Evolutionary conservation across 75 land plant genomes (phyloP), one percentile per base, ranked within the genome.

Genomic region (Pseudotsuga menziesii): DNA sequence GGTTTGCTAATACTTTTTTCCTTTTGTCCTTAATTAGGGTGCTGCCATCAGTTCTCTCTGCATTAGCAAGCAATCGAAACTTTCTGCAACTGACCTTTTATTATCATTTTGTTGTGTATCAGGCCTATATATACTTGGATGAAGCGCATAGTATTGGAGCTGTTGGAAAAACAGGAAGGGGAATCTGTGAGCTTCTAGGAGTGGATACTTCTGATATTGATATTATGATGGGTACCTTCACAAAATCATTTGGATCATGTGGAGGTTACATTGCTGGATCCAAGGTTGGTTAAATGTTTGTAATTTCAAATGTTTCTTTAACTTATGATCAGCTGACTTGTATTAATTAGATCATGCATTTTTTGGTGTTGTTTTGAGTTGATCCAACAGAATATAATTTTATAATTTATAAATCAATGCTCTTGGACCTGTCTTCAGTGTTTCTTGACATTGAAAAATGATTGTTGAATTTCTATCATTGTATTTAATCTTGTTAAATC

Each of bases 71-170:
- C 35, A 36, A 15, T 16, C 44, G 20, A 23, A 41, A 4, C 39
- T 72, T 22, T 32, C 44, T 23, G 5, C 20, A 41, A 39, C 17
- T 22, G 2, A 1, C 5, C 16, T 71, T 52, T 69, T 29, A 3
- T 41, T 80, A 57, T 76, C 5, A 72, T 32, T 78, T 67, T 78
- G 25, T 39, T 77, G 71, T 58, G 39, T 61, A 64, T 48, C 64
- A 93, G 99, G 91, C 90, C 72, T 96, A 89, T 73, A 72, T 86
- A 25, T 96, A 96, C 60, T 78, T 96, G 76, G 99, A 96, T 83
- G 99, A 96, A 78, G 99, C 98, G 3, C 99, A 96, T 83, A 96
- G 99, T 80, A 96, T 96, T 80, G 99, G 99, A 61, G 99, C 99
- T 36, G 84, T 96, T 90, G 99, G 99, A 3, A 89, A 88, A 86